Evolutionary conservation across 768 basidiomycete species (phyloP).

Genomic region (Auricularia heimuer): DNA sequence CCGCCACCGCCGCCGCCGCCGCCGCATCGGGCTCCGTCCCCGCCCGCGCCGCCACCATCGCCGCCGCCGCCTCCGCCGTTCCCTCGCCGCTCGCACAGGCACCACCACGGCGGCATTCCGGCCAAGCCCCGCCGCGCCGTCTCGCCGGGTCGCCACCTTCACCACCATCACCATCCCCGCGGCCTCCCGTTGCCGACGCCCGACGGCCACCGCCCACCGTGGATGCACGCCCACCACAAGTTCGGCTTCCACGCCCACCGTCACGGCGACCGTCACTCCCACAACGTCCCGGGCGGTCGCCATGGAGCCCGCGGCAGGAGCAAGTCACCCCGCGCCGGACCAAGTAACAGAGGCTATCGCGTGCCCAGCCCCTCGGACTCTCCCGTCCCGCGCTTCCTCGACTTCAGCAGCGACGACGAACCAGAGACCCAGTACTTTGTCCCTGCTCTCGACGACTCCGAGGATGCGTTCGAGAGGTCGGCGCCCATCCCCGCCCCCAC

Average conservation of each 20-base stretch:
- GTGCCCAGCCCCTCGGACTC: background rate
- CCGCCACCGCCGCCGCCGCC: background rate
- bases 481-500: background rate
- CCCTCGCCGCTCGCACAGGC: background rate
- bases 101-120: background rate
- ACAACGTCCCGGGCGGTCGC: background rate
- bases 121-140: background rate
- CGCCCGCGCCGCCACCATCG: background rate
- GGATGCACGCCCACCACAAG: background rate
- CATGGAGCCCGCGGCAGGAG: background rate
- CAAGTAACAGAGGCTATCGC: background rate
- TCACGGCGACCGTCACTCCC: background rate
- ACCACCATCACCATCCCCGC: background rate
- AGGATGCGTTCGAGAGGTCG: background rate
- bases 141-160: background rate
- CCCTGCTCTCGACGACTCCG: background rate
- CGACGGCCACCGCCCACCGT: background rate
- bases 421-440: background rate
- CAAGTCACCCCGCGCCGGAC: background rate
- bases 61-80: background rate
- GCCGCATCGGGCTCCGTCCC: too few relatives aligned
- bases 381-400: slow-evolving; percentile 1
- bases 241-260: background rate
- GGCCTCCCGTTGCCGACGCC: background rate
- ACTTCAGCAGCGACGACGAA: background rate